Evolutionary conservation across 2,329 filamentous ascomycete genomes (phyloP), one percentile per base, ranked within the genome.

Genomic region (Lanzia echinophila): DNA sequence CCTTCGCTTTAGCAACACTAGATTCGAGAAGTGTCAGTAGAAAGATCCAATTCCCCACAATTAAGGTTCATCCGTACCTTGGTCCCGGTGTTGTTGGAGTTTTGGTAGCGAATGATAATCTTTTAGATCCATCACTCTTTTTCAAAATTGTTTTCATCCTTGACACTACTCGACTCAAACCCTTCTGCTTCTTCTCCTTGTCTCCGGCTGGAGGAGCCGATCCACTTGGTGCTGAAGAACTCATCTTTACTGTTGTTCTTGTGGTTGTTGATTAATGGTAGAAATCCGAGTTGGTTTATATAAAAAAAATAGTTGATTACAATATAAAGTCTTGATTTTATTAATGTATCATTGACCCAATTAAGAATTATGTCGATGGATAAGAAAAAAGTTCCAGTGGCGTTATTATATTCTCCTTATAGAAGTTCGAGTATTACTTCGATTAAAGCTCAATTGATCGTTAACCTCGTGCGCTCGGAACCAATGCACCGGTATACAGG

Each of bases 71-170:
- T 31, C 31, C 45, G 36, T 60, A 65, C 63, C 63, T 65, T 56
- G 60, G 59, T 24, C 49, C 60, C 43, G 54, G 47, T 31, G 54
- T 42, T 42, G 52, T 39, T 31, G 50, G 12, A 24, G 50, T 32
- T 33, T 55, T 60, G 19, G 50, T 41, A 20, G 55, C 52, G 41
- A 60, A 56, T 8, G 65, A 63, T 33, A 64, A 57, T 50, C 62
- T 56, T 42, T 60, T 67, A 3, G 62, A 63, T 19, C 60, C 61
- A 56, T 65, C 59, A 24, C 56, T 58, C 51, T 55, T 61, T 50
- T 61, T 65, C 50, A 66, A 52, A n/a, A 63, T 62, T 7, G 60
- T 64, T 63, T 64, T 66, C 58, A 65, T 63, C 31, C 62, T 57
- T 17, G 58, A 58, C 8, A 66, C 56, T 15, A 62, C 53, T 33